Evolutionary conservation across 495 filamentous ascomycete genomes (phyloP), one percentile per base, ranked within the genome.

Genomic region (Aspergillus heteromorphus): DNA sequence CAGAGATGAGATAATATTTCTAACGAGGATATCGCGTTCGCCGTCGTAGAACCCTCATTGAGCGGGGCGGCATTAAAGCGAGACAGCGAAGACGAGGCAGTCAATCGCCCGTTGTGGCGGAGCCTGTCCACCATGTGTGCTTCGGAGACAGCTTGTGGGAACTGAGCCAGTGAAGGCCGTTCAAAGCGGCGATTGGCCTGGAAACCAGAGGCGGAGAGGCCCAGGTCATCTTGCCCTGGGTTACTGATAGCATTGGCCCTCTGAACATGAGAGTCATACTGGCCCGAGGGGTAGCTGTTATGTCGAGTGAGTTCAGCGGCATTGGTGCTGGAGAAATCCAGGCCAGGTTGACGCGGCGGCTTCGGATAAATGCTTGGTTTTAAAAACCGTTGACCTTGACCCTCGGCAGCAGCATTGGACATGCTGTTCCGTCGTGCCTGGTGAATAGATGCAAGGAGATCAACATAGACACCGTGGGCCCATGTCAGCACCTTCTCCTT

Each of bases 391-490:
- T 66, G 65, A 51, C 51, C 62, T 40, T 71, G 60, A 17, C 67
- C 56, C 53, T 75, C 69, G 31, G 59, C 62, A 47, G 57, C 54
- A 48, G 65, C 62, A 17, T 60, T 72, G 18, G 65, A 73, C 17
- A 61, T 54, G 54, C 68, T 76, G 63, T 68, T 76, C 51, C 75
- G 73, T 48, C 73, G 73, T 51, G 74, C 78, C 52, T 85, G 80
- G 43, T 92, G 85, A 8, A 95, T 79, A 52, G 83, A 87, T 9
- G 85, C 75, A 19, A 97, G 73, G 3, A 98, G 81, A 60, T 96
- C 89, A 34, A 91, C 82, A 71, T 98, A 97, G 19, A 92, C 83
- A 48, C 81, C 79, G 65, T 97, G 89, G 27, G 93, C 93, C 82
- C 87, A 92, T 14, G 85, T 79, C 41, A 96, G 76, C 6, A 87